phyloP scores from a whole-genome alignment of 176 grass and related monocot species.

The Areca catechu region DNA sequence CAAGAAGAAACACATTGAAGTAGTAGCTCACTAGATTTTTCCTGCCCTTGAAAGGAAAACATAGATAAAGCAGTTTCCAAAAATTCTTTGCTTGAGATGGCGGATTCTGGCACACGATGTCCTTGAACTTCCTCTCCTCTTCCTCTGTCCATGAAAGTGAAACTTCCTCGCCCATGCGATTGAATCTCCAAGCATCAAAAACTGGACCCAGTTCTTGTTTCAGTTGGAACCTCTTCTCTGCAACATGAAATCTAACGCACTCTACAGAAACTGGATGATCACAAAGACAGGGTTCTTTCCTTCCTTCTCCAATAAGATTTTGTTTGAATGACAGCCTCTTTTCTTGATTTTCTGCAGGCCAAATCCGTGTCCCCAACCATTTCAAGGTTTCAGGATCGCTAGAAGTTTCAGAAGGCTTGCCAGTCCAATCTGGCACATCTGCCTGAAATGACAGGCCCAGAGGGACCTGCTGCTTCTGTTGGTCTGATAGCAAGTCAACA shows the following conservation, averaged over 20 bases:
- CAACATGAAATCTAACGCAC: conserved; percentile 59
- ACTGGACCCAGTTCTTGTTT: conserved; percentile 40
- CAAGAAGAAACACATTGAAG: conserved; percentile 79
- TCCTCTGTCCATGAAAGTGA: conserved; percentile 71
- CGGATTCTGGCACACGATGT: conserved; percentile 23
- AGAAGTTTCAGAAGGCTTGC: conserved; percentile 21
- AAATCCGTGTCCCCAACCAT: conserved; percentile 57
- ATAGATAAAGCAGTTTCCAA: conserved; percentile 35
- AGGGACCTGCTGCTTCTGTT: conserved; percentile 23
- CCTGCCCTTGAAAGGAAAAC: conserved; percentile 37
- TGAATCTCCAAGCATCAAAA: conserved; percentile 68
- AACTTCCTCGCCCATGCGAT: conserved; percentile 81
- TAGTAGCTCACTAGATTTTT: conserved; percentile 74
- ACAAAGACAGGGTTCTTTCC: conserved; percentile 38
- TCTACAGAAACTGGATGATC: conserved; percentile 35
- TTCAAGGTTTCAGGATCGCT: conserved; percentile 28
- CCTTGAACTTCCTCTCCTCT: conserved; percentile 62
- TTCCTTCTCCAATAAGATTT: conserved; percentile 39
- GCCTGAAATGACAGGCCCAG: conserved; percentile 31
- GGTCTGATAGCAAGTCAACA: conserved; percentile 27
- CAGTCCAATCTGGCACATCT: conserved; percentile 42
- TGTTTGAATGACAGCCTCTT: neutral
- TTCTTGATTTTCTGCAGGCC: conserved; percentile 36
- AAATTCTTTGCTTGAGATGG: conserved; percentile 37
- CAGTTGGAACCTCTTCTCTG: conserved; percentile 40